phyloP scores from a whole-genome alignment of 2,329 filamentous ascomycete species.

The Aspergillus proliferans region DNA sequence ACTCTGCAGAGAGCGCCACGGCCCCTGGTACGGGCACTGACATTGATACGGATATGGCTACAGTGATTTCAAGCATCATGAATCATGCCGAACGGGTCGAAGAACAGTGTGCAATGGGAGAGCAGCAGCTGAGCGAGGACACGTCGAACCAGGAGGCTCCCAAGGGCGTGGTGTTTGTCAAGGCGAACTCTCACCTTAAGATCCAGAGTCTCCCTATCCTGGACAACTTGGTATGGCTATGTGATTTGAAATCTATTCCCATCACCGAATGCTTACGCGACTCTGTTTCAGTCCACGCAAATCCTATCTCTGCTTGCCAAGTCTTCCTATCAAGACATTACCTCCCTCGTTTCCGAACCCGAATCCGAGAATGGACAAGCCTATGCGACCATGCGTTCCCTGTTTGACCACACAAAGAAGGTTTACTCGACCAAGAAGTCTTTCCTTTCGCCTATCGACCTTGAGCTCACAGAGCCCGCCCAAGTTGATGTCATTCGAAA shows the following conservation, averaged over 20 bases:
- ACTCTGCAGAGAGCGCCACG: slow-evolving; percentile 10
- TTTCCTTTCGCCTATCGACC: slow-evolving; percentile 50
- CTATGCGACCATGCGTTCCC: slow-evolving; percentile 55
- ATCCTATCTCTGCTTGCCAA: slow-evolving; percentile 54
- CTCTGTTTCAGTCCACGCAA: slow-evolving; percentile 47
- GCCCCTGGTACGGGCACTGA: slow-evolving; percentile 19
- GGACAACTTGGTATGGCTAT: slow-evolving; percentile 50
- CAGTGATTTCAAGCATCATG: slow-evolving; percentile 39
- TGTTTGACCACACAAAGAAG: slow-evolving; percentile 59
- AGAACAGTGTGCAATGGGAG: slow-evolving; percentile 31
- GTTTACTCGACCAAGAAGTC: slow-evolving; percentile 53
- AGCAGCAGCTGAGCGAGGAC: slow-evolving; percentile 24
- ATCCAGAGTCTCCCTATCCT: slow-evolving; percentile 56
- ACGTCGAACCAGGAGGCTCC: slow-evolving; percentile 23
- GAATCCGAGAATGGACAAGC: slow-evolving; percentile 54
- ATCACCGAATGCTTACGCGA: slow-evolving; percentile 1
- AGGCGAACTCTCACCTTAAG: slow-evolving; percentile 44
- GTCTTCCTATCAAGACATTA: slow-evolving; percentile 51
- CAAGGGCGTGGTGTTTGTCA: slow-evolving; percentile 33
- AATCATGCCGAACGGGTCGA: slow-evolving; percentile 39
- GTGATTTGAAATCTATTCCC: not conserved
- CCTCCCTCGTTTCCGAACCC: slow-evolving; percentile 51
- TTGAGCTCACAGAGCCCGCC: slow-evolving; percentile 45
- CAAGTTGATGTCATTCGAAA: slow-evolving; percentile 57
- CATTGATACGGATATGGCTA: slow-evolving; percentile 29